Evolutionary conservation across 2,329 filamentous ascomycete genomes (phyloP).

Genomic region (Calonectria hongkongensis): DNA sequence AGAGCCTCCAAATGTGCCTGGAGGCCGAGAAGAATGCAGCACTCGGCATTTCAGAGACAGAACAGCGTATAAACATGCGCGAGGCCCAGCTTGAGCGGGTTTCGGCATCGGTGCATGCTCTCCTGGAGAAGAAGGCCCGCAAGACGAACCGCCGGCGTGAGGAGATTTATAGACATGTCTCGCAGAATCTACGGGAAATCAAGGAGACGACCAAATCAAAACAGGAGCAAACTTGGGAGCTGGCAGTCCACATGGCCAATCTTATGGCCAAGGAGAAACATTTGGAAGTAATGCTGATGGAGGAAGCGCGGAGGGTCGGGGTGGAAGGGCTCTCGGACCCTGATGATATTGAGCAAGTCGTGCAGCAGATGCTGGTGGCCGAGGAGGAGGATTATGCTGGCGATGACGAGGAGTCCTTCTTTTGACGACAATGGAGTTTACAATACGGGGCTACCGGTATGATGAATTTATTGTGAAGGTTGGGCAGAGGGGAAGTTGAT

Average conservation of each 20-base stretch:
- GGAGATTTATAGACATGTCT: constrained; percentile 53
- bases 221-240: constrained; percentile 33
- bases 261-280: constrained; percentile 37
- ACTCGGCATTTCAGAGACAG: constrained; percentile 14
- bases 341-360: constrained; percentile 37
- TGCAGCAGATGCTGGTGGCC: constrained; percentile 22
- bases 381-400: constrained; percentile 8
- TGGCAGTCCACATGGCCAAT: constrained; percentile 25
- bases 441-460: background rate
- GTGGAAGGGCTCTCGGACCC: constrained; percentile 22
- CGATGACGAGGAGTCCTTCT: constrained; percentile 33
- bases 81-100: constrained; percentile 43
- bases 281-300: constrained; percentile 31
- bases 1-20: constrained; percentile 41
- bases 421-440: constrained; percentile 5
- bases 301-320: constrained; percentile 39
- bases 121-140: constrained; percentile 32
- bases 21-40: constrained; percentile 25
- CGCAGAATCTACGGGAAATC: constrained; percentile 51
- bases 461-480: background rate
- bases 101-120: constrained; percentile 21
- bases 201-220: constrained; percentile 24
- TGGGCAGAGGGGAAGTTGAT: background rate
- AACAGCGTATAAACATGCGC: constrained; percentile 39
- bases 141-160: constrained; percentile 35